Evolutionary conservation across 1,139 yeast genomes (phyloP).

Genomic region (Maudiozyma humilis): DNA sequence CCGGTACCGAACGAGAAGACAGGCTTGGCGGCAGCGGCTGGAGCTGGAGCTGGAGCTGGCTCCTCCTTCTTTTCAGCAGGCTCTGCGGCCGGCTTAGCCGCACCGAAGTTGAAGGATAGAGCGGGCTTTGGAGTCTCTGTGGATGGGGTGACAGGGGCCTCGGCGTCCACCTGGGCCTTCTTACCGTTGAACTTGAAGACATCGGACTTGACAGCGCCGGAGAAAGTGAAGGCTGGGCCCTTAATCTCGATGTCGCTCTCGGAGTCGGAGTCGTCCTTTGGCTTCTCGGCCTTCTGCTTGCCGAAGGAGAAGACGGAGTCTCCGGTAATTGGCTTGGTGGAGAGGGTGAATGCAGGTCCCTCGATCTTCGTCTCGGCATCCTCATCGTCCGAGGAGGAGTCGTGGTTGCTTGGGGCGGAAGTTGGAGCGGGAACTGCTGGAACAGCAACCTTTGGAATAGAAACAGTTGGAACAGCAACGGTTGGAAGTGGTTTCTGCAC

Average conservation of each 20-base stretch:
- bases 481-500: slow-evolving; percentile 3
- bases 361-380: slow-evolving; percentile 44
- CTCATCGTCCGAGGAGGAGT: slow-evolving; percentile 6
- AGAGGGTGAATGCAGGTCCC: slow-evolving; percentile 59
- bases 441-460: background rate
- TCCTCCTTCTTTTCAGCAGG: slow-evolving; percentile 8
- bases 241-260: slow-evolving; percentile 48
- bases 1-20: background rate
- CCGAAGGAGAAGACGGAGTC: slow-evolving; percentile 54
- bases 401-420: slow-evolving; percentile 6
- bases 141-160: slow-evolving; percentile 11
- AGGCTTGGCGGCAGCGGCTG: background rate
- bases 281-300: slow-evolving; percentile 38
- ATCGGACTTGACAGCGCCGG: slow-evolving; percentile 40
- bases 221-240: slow-evolving; percentile 57
- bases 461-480: background rate
- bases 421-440: background rate
- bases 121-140: slow-evolving; percentile 6
- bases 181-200: slow-evolving; percentile 39
- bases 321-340: slow-evolving; percentile 45
- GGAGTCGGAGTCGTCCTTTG: slow-evolving; percentile 41
- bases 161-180: slow-evolving; percentile 8
- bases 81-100: slow-evolving; percentile 5
- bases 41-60: slow-evolving; percentile 3
- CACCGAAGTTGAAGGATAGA: slow-evolving; percentile 19